Percentiles rank a stretch among this genome's conserved stretches.
These are phyloP conservation scores for Cyphellophora attinorum DNA, from an alignment of 2,329 filamentous ascomycete genomes.

Conservation along the genomic window DNA sequence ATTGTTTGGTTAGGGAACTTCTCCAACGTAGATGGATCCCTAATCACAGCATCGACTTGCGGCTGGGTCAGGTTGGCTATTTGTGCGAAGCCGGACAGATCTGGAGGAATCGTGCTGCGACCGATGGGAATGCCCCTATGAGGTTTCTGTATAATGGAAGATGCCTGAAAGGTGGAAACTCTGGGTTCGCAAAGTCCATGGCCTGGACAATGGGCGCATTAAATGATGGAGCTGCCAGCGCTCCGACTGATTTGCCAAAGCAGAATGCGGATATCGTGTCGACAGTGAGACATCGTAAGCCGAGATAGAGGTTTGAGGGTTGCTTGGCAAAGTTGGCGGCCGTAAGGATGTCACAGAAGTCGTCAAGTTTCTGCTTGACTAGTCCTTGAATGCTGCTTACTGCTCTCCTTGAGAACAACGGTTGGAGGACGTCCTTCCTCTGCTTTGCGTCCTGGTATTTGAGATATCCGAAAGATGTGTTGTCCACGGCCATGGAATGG, in stretches of 20 bases:
- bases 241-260: conserved; percentile 18
- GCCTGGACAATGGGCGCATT: conserved; percentile 17
- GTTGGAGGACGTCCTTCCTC: conserved; percentile 15
- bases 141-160: conserved; percentile 24
- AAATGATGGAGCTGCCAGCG: conserved; percentile 14
- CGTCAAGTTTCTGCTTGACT: conserved; percentile 13
- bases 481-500: conserved; percentile 15
- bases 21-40: conserved; percentile 17
- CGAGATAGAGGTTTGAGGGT: conserved; percentile 23
- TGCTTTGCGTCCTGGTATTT: conserved; percentile 16
- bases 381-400: conserved; percentile 12
- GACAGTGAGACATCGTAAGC: conserved; percentile 20
- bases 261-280: conserved; percentile 19
- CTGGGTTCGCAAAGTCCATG: conserved; percentile 16
- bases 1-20: conserved; percentile 22
- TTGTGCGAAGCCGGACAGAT: conserved; percentile 13
- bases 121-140: conserved; percentile 26
- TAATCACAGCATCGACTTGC: conserved; percentile 13
- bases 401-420: conserved; percentile 13
- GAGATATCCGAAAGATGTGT: conserved; percentile 13
- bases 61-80: conserved; percentile 7
- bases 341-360: conserved; percentile 20
- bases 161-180: conserved; percentile 17
- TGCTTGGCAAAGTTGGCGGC: conserved; percentile 16
- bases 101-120: conserved; percentile 18